phyloP scores from a whole-genome alignment of 2,329 filamentous ascomycete genomes.

The Alternaria arbusti region DNA sequence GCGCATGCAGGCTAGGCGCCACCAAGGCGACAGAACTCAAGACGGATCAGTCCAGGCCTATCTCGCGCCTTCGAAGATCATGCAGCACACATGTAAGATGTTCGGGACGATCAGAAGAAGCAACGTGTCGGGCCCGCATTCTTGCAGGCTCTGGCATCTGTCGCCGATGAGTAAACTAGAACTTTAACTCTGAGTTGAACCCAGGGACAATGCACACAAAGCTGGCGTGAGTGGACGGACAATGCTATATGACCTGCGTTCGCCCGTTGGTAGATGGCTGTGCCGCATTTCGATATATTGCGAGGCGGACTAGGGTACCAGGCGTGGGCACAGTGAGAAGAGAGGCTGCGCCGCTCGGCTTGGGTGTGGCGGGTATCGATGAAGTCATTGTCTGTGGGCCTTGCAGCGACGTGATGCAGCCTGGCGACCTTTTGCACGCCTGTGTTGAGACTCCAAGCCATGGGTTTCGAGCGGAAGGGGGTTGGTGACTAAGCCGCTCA shows the following conservation, averaged over 20 bases:
- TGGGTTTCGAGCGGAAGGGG: not conserved
- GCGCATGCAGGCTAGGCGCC: not conserved
- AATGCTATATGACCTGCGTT: not conserved
- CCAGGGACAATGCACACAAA: not conserved
- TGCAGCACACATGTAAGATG: not conserved
- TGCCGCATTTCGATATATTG: constrained; percentile 7
- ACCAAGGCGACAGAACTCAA: constrained; percentile 4
- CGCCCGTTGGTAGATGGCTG: constrained; percentile 7
- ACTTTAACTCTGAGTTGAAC: not conserved
- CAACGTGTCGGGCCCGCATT: constrained; percentile 5
- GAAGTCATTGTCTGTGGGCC: not conserved
- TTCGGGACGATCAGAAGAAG: constrained; percentile 4
- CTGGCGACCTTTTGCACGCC: not conserved
- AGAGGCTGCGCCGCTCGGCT: not conserved
- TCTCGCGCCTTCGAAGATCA: constrained; percentile 2
- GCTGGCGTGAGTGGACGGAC: not conserved
- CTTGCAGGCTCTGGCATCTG: constrained; percentile 1
- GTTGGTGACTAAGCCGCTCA: not conserved
- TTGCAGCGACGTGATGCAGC: not conserved
- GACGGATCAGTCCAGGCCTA: not conserved
- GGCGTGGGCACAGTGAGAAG: not conserved
- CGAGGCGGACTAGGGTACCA: constrained; percentile 5
- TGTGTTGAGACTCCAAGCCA: not conserved
- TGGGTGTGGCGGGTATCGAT: not conserved
- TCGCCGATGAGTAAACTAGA: not conserved